phyloP scores from a whole-genome alignment of 108 stramenopile genomes.

The Nitzschia putrida region DNA sequence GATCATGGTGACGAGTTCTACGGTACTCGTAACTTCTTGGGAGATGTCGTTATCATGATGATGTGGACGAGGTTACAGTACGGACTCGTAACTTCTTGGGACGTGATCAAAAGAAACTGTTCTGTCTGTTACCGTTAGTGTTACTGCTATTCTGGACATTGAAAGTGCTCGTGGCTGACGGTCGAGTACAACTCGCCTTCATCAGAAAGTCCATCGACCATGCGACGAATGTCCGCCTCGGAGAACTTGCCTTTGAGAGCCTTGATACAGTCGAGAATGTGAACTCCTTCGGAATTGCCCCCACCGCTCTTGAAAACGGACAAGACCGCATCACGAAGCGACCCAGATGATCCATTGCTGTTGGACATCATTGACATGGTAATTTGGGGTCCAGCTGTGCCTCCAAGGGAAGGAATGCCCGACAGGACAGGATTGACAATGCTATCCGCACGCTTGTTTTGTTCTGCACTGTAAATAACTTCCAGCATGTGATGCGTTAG shows the following conservation, averaged over 20 bases:
- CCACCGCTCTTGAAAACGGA: conserved; percentile 21
- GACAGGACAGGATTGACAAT: conserved; percentile 35
- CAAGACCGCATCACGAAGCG: conserved; percentile 9
- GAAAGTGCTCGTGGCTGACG: conserved; percentile 70
- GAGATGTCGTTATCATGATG: no score
- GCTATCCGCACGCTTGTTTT: conserved; percentile 36
- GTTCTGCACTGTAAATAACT: conserved; percentile 71
- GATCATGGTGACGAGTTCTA: no score
- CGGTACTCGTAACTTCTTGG: no score
- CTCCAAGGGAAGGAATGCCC: conserved; percentile 42
- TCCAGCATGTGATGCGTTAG: conserved; percentile 84
- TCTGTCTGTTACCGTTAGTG: no score
- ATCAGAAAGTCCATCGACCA: conserved; percentile 53
- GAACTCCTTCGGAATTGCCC: conserved; percentile 41
- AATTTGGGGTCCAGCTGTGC: conserved; percentile 3
- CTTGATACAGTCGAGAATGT: conserved; percentile 38
- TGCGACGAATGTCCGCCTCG: conserved; percentile 53
- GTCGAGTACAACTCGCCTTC: conserved; percentile 86
- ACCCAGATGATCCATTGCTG: conserved; percentile 7
- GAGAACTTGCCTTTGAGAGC: conserved; percentile 30
- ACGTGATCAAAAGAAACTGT: no score
- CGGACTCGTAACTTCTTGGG: no score
- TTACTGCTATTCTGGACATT: conserved; percentile 1
- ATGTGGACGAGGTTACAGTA: no score
- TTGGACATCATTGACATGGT: no score